phyloP scores from a whole-genome alignment of 192 early-diverging fungal genomes.

The Coemansia sp. region DNA sequence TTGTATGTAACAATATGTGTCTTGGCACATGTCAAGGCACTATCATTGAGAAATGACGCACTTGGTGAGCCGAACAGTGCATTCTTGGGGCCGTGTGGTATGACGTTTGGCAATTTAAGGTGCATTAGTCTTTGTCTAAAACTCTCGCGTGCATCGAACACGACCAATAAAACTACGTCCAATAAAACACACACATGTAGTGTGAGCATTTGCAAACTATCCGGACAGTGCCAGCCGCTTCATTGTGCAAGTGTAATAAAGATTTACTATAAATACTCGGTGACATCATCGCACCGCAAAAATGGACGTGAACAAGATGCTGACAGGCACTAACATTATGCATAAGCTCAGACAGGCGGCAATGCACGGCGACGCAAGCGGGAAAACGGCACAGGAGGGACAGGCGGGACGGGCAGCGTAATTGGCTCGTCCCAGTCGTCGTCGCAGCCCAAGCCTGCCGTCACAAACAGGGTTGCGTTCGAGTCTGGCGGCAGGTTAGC shows the following conservation, averaged over 20 bases:
- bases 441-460: slow-evolving; percentile 46
- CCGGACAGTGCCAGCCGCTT: background rate
- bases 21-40: background rate
- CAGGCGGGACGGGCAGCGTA: slow-evolving; percentile 33
- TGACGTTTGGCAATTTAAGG: background rate
- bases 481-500: slow-evolving; percentile 45
- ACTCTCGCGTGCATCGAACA: background rate
- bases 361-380: background rate
- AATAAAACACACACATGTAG: background rate
- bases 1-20: background rate
- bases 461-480: slow-evolving; percentile 20
- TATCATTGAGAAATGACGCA: background rate
- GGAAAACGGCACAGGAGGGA: slow-evolving; percentile 9
- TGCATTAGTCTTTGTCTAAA: background rate
- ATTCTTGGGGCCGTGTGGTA: background rate
- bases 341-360: background rate
- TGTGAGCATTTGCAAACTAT: background rate
- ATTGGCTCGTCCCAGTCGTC: slow-evolving; percentile 48
- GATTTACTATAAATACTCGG: background rate
- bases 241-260: background rate
- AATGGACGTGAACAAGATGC: background rate
- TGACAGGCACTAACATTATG: background rate
- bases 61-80: background rate
- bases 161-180: background rate
- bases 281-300: background rate